These are phyloP conservation scores for Penicillium palitans DNA, from an alignment of 2,329 filamentous ascomycete species.

Conservation along the genomic window DNA sequence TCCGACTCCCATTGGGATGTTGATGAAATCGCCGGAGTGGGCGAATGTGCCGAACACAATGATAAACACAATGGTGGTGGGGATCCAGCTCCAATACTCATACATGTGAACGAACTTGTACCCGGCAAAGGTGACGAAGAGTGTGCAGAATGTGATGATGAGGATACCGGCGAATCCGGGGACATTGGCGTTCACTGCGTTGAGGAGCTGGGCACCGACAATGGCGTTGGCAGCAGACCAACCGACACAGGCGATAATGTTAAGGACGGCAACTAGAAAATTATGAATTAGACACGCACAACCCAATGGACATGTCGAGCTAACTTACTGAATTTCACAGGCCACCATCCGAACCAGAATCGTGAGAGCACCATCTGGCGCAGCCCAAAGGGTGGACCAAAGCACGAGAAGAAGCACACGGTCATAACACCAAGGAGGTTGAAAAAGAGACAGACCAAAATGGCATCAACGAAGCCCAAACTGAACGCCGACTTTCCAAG, in stretches of 20 bases:
- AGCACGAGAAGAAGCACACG: conserved; percentile 75
- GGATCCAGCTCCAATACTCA: conserved; percentile 74
- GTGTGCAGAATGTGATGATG: conserved; percentile 67
- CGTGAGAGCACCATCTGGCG: conserved; percentile 79
- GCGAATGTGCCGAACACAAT: conserved; percentile 69
- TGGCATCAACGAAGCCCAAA: conserved; percentile 71
- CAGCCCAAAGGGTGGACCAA: conserved; percentile 71
- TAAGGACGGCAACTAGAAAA: conserved; percentile 63
- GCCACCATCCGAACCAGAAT: conserved; percentile 73
- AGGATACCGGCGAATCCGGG: conserved; percentile 74
- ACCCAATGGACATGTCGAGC: not conserved
- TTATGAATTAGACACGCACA: conserved; percentile 11
- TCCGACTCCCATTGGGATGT: conserved; percentile 61
- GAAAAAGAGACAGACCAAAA: conserved; percentile 71
- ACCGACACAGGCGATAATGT: conserved; percentile 69
- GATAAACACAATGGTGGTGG: conserved; percentile 70
- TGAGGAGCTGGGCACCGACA: conserved; percentile 74
- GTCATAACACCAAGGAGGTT: conserved; percentile 71
- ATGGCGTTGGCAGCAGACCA: conserved; percentile 79
- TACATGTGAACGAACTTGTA: conserved; percentile 76
- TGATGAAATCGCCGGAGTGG: conserved; percentile 64
- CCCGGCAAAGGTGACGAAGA: conserved; percentile 70
- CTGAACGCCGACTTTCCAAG: conserved; percentile 67
- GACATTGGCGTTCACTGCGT: conserved; percentile 68
- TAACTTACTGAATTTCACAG: conserved; percentile 63